Evolutionary conservation across 108 stramenopile genomes (phyloP).

Genomic region (Epipyxis sp.): DNA sequence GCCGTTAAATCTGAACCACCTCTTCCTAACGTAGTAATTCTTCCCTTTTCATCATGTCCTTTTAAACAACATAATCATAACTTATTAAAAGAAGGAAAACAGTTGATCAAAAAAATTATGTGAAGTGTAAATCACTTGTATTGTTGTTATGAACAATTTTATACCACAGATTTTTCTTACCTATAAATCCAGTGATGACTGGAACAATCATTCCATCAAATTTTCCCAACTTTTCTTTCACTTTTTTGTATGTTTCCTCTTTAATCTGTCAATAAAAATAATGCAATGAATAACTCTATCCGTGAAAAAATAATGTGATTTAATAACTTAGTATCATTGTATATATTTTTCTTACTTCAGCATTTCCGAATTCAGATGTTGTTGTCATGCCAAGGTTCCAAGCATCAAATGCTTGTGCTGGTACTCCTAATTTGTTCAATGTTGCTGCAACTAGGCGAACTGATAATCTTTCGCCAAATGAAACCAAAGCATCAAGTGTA

Average conservation of each 20-base stretch:
- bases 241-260: neutral
- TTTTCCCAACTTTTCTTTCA: neutral
- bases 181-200: constrained; percentile 93
- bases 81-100: too few species aligned
- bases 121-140: too few species aligned
- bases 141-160: too few species aligned
- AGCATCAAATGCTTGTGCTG: constrained; percentile 85
- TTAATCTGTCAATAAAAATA: too few species aligned
- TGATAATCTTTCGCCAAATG: constrained; percentile 84
- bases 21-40: constrained; percentile 87
- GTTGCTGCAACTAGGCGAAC: constrained; percentile 85
- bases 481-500: constrained; percentile 80
- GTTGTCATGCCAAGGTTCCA: constrained; percentile 89
- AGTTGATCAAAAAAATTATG: too few species aligned
- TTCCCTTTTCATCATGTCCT: constrained; percentile 72
- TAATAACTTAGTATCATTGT: constrained; percentile 15
- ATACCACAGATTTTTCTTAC: too few species aligned
- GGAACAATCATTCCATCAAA: constrained; percentile 79
- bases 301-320: too few species aligned
- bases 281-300: too few species aligned
- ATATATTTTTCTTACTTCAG: constrained; percentile 60
- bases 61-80: too few species aligned
- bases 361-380: constrained; percentile 80
- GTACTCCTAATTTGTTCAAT: constrained; percentile 87
- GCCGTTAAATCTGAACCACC: constrained; percentile 93